phyloP scores from a whole-genome alignment of 495 filamentous ascomycete genomes.

The Aspergillus haitiensis region DNA sequence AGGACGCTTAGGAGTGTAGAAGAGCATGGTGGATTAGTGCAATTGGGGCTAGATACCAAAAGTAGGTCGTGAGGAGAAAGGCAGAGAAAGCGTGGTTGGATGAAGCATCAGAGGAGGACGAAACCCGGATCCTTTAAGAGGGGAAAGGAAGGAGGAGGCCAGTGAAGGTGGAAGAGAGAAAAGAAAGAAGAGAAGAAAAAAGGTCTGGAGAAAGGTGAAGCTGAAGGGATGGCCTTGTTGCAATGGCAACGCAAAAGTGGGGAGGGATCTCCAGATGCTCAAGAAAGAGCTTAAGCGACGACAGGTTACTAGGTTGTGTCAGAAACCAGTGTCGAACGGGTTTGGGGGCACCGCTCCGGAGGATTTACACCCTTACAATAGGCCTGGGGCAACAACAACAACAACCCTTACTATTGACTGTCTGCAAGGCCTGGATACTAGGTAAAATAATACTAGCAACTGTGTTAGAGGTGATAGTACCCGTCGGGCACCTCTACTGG shows the following conservation, averaged over 20 bases:
- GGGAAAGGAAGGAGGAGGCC: slow-evolving; percentile 21
- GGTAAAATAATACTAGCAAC: too few species aligned
- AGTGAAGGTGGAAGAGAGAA: slow-evolving; percentile 27
- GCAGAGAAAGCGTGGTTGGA: slow-evolving; percentile 22
- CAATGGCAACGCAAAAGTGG: slow-evolving; percentile 53
- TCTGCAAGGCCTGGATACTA: too few species aligned
- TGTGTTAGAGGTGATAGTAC: too few species aligned
- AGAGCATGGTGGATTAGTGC: slow-evolving; percentile 25
- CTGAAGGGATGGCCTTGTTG: slow-evolving; percentile 55
- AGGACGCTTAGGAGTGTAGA: slow-evolving; percentile 2
- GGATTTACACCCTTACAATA: slow-evolving; percentile 12
- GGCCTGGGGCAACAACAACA: not conserved
- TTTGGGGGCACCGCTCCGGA: slow-evolving; percentile 10
- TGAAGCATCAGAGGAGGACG: slow-evolving; percentile 21
- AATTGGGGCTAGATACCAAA: slow-evolving; percentile 28
- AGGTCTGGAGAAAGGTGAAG: slow-evolving; percentile 46
- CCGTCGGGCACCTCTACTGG: too few species aligned
- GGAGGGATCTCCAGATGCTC: slow-evolving; percentile 47
- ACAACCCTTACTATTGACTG: slow-evolving; percentile 1
- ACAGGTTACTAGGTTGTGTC: slow-evolving; percentile 22
- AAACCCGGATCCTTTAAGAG: slow-evolving; percentile 22
- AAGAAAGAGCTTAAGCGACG: slow-evolving; percentile 31
- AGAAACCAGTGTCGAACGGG: slow-evolving; percentile 21
- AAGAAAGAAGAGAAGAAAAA: slow-evolving; percentile 31
- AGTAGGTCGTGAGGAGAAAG: slow-evolving; percentile 11